Base-by-base conservation (phyloP, 1,139 yeast species). In the Pichia sp. region DNA sequence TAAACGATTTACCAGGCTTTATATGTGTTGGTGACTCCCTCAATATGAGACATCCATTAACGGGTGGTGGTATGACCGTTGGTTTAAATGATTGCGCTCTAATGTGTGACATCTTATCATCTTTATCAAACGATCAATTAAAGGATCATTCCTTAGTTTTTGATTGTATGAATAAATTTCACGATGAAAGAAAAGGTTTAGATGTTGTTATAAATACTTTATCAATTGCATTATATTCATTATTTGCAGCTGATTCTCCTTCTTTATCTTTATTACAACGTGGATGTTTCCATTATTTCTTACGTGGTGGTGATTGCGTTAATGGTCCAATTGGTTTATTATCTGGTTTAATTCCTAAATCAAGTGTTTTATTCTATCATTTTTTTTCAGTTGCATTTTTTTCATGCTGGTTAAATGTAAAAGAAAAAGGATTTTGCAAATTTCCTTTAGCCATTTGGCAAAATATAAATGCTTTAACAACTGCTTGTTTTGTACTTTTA, bases 1-100 rank as follows among this genome's bases (percentile, higher is more conserved):
- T 77, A 48, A 81, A 80, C 61, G 74, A 74, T 22, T 76, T 80
- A 47, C 82, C 82, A 18, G 99, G 99, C n/a, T 72, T 90, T 51
- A 74, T 93, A 44, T 76, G 93, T 61, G 68, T 93, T 46, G 99
- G 99, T 43, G 99, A 93, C 67, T 89, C 99, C 2, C 76, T 91
- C 64, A 93, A 93, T 68, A 93, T 93, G 97, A 80, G 99, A 67
- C 99, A 93, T 68, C 99, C 99, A 22, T 77, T 93, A 58, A 93
- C 99, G 1, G 99, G 99, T 46, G 99, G 99, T 55, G 99, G 99
- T 56, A 93, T 93, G 99, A 91, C 98, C 13, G 99, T 93, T 45
- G 98, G 97, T 0, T 74, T 95, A 56, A 87, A 83, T 65, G 99
- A 93, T 67, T 93, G 91, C 7, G 89, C 77, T 19, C 67, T 86